Evolutionary conservation across 495 filamentous ascomycete genomes (phyloP).

Genomic region (Tuber microsphaerosporum): DNA sequence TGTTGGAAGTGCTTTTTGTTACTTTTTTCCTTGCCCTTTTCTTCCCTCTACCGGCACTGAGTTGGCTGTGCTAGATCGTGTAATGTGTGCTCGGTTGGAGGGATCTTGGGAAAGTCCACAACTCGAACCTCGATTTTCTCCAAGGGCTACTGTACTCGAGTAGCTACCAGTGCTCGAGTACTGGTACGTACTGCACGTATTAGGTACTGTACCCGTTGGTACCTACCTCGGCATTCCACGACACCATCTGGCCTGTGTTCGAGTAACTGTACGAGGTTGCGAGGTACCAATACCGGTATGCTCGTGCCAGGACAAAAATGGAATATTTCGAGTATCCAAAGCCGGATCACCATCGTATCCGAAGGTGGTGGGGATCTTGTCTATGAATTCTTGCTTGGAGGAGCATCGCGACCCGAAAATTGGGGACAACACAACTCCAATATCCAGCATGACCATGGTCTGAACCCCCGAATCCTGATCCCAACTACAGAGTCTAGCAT

Average conservation of each 20-base stretch:
- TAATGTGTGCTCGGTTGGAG: not conserved
- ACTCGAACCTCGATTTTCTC: not conserved
- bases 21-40: not conserved
- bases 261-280: not conserved
- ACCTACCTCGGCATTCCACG: not conserved
- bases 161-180: not conserved
- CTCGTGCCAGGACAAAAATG: not conserved
- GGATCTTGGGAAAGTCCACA: not conserved
- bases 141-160: not conserved
- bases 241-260: not conserved
- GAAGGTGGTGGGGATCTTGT: not conserved
- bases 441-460: not conserved
- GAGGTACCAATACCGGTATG: not conserved
- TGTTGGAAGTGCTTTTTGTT: slow-evolving; percentile 3
- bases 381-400: not conserved
- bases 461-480: not conserved
- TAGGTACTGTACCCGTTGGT: not conserved
- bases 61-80: not conserved
- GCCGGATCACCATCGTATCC: not conserved
- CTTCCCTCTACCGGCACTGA: not conserved
- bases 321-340: not conserved
- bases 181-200: not conserved
- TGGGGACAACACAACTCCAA: not conserved
- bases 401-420: not conserved
- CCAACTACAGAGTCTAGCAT: not conserved